Evolutionary conservation across 2,329 filamentous ascomycete species (phyloP).

Genomic region (Meredithiella fracta): DNA sequence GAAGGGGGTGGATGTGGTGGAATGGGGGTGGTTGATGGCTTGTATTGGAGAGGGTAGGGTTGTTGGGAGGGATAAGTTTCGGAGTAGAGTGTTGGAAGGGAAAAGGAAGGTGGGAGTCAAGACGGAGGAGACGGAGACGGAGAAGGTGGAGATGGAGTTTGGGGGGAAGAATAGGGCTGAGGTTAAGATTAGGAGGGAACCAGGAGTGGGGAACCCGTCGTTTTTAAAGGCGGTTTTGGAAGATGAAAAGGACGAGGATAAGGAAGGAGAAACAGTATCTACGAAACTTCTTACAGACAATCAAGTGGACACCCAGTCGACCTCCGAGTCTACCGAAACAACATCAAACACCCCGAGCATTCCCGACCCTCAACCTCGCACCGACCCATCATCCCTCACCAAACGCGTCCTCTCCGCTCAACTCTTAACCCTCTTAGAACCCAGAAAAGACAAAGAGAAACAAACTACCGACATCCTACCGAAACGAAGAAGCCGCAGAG

Average conservation of each 20-base stretch:
- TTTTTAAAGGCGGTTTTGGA: conserved; percentile 9
- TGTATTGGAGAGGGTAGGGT: conserved; percentile 40
- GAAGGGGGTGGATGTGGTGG: conserved; percentile 68
- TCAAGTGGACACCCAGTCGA: neutral
- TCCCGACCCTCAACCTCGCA: too few species aligned
- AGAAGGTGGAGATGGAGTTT: neutral
- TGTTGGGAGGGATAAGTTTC: neutral
- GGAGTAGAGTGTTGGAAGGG: neutral
- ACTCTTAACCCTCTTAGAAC: conserved; percentile 3
- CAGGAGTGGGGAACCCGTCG: neutral
- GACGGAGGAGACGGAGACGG: neutral
- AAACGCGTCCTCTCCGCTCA: conserved; percentile 23
- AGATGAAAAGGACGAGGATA: conserved; percentile 5
- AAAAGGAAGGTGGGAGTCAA: neutral
- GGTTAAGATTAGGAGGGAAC: neutral
- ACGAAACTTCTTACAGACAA: neutral
- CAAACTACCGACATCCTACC: neutral
- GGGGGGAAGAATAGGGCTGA: neutral
- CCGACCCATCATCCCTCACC: conserved; percentile 13
- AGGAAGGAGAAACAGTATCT: neutral
- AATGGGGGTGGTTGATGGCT: conserved; percentile 68
- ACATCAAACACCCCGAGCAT: too few species aligned
- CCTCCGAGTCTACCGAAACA: too few species aligned
- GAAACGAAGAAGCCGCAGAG: neutral
- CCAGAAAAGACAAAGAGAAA: neutral